A percentile compares a stretch with the other conserved stretches of the same genome.
Evolutionary conservation across 257 asterid genomes (phyloP).

Genomic region (Solanum piurae): DNA sequence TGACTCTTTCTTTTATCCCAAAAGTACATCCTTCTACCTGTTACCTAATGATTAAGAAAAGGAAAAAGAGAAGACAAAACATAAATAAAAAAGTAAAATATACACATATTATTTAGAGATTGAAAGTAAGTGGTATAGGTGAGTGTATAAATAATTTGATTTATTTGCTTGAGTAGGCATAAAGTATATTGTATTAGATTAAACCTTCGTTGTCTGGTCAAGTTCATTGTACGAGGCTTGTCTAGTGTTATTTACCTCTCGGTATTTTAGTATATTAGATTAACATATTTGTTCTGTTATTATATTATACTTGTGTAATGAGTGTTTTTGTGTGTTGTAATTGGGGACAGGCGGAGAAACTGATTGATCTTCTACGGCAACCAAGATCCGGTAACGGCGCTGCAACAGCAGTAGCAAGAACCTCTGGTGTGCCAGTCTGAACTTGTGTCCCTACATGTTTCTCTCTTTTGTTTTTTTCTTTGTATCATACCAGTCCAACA

Average conservation of each 20-base stretch:
- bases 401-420: conserved; percentile 33
- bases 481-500: not conserved
- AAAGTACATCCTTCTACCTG: not conserved
- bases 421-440: conserved; percentile 38
- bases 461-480: not conserved
- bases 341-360: conserved; percentile 71
- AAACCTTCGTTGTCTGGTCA: not conserved
- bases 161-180: not conserved
- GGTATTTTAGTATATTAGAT: not conserved
- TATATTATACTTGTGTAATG: not conserved
- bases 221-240: not conserved
- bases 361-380: conserved; percentile 76
- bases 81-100: not conserved
- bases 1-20: not conserved
- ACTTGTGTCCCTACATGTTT: conserved; percentile 19
- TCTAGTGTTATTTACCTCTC: not conserved
- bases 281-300: not conserved
- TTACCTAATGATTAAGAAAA: not conserved
- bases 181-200: not conserved
- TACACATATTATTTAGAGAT: not conserved
- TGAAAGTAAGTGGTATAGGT: not conserved
- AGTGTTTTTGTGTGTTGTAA: not conserved
- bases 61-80: not conserved
- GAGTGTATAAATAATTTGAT: not conserved
- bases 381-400: conserved; percentile 70